Percentiles rank a stretch among this genome's conserved stretches.
Evolutionary conservation across 306 rosid species (phyloP).

Genomic region (Cicer judaicum): DNA sequence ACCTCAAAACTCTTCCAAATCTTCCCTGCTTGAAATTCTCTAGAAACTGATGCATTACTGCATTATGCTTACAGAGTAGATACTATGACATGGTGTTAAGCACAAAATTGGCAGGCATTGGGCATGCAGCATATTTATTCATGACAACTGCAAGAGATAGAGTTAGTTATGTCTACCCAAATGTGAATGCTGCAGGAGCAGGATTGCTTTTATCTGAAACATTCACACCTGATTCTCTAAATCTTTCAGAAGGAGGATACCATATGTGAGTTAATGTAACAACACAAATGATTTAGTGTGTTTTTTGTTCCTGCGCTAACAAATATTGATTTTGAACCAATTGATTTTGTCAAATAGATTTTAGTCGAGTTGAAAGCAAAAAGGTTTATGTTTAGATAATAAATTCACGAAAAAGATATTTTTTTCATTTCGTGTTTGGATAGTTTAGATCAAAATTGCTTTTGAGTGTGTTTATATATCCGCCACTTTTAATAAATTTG

Average conservation of each 20-base stretch:
- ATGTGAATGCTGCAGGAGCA: constrained; percentile 94
- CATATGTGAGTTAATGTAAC: constrained; percentile 57
- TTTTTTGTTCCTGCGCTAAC: no score
- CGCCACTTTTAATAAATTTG: no score
- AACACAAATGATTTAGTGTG: neutral
- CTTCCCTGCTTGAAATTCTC: constrained; percentile 10
- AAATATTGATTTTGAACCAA: no score
- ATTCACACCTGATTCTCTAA: constrained; percentile 60
- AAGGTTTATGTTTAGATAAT: no score
- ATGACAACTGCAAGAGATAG: constrained; percentile 88
- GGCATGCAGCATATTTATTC: constrained; percentile 83
- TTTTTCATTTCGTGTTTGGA: no score
- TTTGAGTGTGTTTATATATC: no score
- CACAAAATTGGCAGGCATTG: constrained; percentile 85
- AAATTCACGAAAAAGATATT: no score
- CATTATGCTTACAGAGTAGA: constrained; percentile 64
- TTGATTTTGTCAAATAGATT: no score
- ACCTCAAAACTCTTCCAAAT: constrained; percentile 22
- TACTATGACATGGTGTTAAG: constrained; percentile 94
- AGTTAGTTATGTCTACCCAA: constrained; percentile 85
- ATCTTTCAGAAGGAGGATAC: constrained; percentile 91
- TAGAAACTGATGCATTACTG: constrained; percentile 29
- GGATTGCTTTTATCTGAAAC: constrained; percentile 80
- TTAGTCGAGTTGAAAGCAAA: no score
- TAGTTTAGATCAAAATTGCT: no score